phyloP scores from a whole-genome alignment of 257 asterid species.

The Capsicum rhomboideum region DNA sequence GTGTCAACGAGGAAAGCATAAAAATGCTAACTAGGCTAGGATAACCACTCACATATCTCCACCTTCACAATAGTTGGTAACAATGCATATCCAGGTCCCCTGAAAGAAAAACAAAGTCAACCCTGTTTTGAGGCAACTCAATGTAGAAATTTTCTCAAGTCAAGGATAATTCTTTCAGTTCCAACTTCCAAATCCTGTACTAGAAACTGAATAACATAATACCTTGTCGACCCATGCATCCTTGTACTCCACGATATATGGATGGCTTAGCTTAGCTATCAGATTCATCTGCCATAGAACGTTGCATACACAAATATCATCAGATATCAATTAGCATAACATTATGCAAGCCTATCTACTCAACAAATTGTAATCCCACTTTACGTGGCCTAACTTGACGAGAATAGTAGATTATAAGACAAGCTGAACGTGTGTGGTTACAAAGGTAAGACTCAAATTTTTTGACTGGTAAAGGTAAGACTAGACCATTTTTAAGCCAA shows the following conservation, averaged over 20 bases:
- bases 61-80: conserved; percentile 78
- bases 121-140: conserved; percentile 2
- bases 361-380: not conserved
- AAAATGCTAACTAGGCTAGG: not conserved
- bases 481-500: not conserved
- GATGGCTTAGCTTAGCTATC: conserved; percentile 63
- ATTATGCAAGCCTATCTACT: not conserved
- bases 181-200: not conserved
- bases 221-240: conserved; percentile 98
- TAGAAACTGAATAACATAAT: conserved; percentile 3
- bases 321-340: not conserved
- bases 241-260: conserved; percentile 73
- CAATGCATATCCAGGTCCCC: conserved; percentile 65
- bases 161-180: not conserved
- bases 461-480: not conserved
- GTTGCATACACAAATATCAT: not conserved
- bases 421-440: not conserved
- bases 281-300: conserved; percentile 53
- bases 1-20: not conserved
- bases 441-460: not conserved
- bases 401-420: not conserved
- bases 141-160: not conserved
- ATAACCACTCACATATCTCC: conserved; percentile 78
- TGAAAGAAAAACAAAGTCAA: conserved; percentile 22
- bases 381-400: not conserved